Evolutionary conservation across 192 early-diverging fungal species (phyloP).

Genomic region (Coemansia sp.): DNA sequence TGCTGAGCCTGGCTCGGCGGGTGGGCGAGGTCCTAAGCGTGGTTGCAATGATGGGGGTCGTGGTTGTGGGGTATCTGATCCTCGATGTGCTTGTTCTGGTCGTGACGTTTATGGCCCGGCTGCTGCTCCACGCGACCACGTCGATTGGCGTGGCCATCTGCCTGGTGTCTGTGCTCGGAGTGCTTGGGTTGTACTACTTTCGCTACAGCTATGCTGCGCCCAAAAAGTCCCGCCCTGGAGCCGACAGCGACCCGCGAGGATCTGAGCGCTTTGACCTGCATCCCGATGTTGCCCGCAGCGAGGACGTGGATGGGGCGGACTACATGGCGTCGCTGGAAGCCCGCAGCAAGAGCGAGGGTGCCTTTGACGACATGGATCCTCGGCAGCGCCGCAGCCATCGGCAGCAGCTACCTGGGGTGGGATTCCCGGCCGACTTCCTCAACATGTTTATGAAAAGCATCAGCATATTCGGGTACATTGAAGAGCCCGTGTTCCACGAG

Average conservation of each 20-base stretch:
- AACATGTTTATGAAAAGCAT: conserved; percentile 60
- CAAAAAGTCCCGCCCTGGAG: conserved; percentile 5
- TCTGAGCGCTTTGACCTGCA: conserved; percentile 36
- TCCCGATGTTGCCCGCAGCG: conserved; percentile 27
- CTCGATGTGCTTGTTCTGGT: conserved; percentile 13
- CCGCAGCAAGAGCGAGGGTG: conserved; percentile 3
- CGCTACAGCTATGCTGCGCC: conserved; percentile 39
- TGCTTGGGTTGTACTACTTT: conserved; percentile 33
- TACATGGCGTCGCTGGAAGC: conserved; percentile 37
- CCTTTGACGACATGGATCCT: background rate
- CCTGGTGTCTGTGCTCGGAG: conserved; percentile 1
- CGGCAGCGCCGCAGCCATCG: background rate
- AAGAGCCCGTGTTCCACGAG: conserved; percentile 94
- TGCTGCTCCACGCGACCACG: conserved; percentile 15
- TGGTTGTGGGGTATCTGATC: conserved; percentile 11
- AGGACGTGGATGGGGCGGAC: conserved; percentile 23
- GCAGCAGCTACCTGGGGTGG: conserved; percentile 1
- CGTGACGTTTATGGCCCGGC: background rate
- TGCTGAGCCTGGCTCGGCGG: too few relatives aligned
- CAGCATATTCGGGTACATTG: conserved; percentile 96
- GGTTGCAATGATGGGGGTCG: background rate
- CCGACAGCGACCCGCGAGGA: conserved; percentile 5
- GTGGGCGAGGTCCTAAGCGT: too few relatives aligned
- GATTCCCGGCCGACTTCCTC: conserved; percentile 47
- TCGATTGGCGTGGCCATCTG: conserved; percentile 4